phyloP scores from a whole-genome alignment of 2,329 filamentous ascomycete species.

The Aspergillus arachidicola region DNA sequence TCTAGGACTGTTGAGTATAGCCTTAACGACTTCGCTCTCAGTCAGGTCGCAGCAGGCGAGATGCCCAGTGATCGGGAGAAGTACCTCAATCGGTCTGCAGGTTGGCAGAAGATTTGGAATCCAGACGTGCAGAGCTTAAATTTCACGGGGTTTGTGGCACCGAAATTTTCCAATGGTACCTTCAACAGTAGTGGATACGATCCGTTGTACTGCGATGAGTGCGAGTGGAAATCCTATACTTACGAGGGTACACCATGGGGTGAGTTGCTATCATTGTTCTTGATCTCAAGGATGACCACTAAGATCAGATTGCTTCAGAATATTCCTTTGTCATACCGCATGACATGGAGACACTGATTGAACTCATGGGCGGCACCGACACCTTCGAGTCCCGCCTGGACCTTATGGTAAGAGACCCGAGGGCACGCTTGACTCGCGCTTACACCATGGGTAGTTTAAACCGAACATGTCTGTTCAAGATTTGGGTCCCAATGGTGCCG shows the following conservation, averaged over 20 bases:
- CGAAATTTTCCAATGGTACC: conserved; percentile 52
- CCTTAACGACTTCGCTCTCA: conserved; percentile 65
- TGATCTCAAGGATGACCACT: not conserved
- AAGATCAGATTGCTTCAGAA: conserved; percentile 22
- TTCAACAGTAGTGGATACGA: conserved; percentile 51
- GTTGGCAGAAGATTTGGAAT: conserved; percentile 75
- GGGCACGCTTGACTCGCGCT: not conserved
- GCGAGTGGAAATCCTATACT: conserved; percentile 65
- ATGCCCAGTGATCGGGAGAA: conserved; percentile 50
- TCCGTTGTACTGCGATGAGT: conserved; percentile 61
- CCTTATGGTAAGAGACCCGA: conserved; percentile 46
- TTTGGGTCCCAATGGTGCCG: conserved; percentile 35
- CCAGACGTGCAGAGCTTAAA: conserved; percentile 57
- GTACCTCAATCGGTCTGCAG: conserved; percentile 65
- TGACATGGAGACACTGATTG: conserved; percentile 60
- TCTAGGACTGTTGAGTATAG: conserved; percentile 69
- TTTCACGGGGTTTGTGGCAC: conserved; percentile 61
- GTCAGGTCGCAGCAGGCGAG: conserved; percentile 56
- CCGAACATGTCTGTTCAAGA: conserved; percentile 31
- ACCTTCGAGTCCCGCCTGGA: conserved; percentile 62
- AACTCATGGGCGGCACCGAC: conserved; percentile 55
- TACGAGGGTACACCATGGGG: conserved; percentile 65
- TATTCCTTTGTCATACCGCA: conserved; percentile 71
- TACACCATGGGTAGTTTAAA: conserved; percentile 43
- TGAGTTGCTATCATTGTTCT: conserved; percentile 18